Conservation (phyloP, 2,329 filamentous ascomycete genomes). For the Cercospora sp. region DNA sequence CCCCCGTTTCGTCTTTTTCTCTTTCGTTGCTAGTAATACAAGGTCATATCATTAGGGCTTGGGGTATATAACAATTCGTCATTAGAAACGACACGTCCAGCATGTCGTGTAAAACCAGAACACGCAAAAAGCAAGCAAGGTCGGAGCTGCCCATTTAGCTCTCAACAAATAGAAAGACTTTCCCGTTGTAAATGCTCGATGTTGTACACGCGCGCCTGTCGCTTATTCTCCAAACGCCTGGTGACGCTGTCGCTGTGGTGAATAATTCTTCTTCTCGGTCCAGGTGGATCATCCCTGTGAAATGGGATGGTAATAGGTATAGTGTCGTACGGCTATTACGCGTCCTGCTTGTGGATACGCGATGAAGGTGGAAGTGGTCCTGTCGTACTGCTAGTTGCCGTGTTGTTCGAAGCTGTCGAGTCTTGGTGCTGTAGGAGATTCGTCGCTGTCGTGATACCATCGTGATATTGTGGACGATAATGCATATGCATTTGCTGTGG, state of each 20-base stretch:
- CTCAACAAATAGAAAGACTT: constrained; percentile 1
- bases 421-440: constrained; percentile 15
- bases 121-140: neutral
- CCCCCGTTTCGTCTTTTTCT: neutral
- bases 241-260: neutral
- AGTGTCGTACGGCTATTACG: neutral
- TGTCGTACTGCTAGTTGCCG: constrained; percentile 5
- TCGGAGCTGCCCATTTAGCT: constrained; percentile 3
- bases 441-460: constrained; percentile 15
- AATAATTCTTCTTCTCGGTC: neutral
- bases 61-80: constrained; percentile 11
- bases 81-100: constrained; percentile 15
- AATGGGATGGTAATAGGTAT: neutral
- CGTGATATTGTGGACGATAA: constrained; percentile 3
- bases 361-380: neutral
- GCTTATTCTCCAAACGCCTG: constrained; percentile 5
- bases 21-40: constrained; percentile 16
- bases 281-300: neutral
- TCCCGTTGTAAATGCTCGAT: constrained; percentile 5
- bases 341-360: neutral
- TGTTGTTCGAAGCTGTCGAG: constrained; percentile 11
- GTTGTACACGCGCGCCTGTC: neutral
- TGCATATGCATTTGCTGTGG: constrained; percentile 6
- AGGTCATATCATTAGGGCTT: constrained; percentile 15
- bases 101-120: constrained; percentile 11